Evolutionary conservation across 768 basidiomycete genomes (phyloP).

Genomic region (Clitopilus passeckerianus): DNA sequence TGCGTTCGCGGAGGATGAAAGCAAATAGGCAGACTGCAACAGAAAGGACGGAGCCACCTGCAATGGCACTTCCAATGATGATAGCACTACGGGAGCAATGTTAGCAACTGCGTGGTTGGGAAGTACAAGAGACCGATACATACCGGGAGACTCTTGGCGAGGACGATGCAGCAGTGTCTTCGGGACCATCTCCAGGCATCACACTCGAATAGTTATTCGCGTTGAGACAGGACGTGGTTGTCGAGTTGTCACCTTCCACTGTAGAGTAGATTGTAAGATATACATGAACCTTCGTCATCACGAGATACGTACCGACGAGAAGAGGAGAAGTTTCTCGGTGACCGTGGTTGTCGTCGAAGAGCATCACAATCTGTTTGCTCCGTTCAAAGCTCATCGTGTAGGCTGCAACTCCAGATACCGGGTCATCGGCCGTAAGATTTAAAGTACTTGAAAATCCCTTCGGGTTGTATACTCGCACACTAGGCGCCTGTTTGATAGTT

Average conservation of each 20-base stretch:
- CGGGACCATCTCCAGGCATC: background rate
- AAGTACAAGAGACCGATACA: background rate
- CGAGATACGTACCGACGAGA: conserved; percentile 29
- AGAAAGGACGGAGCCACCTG: conserved; percentile 32
- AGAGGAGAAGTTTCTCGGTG: conserved; percentile 36
- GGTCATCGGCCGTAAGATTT: conserved; percentile 19
- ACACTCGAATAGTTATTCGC: background rate
- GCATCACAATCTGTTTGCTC: conserved; percentile 33
- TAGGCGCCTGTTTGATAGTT: conserved; percentile 21
- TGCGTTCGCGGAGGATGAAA: conserved; percentile 35
- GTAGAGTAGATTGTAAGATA: background rate
- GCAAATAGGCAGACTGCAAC: conserved; percentile 36
- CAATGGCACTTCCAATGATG: conserved; percentile 41
- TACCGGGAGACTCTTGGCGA: conserved; percentile 11
- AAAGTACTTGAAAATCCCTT: conserved; percentile 23
- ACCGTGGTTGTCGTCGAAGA: conserved; percentile 35
- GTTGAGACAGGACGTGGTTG: background rate
- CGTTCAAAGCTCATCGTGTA: conserved; percentile 37
- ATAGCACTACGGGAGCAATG: conserved; percentile 25
- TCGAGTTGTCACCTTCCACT: conserved; percentile 27
- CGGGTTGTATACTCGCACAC: conserved; percentile 34
- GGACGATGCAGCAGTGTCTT: background rate
- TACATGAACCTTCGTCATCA: background rate
- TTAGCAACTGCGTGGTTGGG: background rate
- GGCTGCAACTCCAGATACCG: conserved; percentile 26